These are phyloP conservation scores for Cytospora piceicola DNA, from an alignment of 2,329 filamentous ascomycete species.

Conservation along the genomic window DNA sequence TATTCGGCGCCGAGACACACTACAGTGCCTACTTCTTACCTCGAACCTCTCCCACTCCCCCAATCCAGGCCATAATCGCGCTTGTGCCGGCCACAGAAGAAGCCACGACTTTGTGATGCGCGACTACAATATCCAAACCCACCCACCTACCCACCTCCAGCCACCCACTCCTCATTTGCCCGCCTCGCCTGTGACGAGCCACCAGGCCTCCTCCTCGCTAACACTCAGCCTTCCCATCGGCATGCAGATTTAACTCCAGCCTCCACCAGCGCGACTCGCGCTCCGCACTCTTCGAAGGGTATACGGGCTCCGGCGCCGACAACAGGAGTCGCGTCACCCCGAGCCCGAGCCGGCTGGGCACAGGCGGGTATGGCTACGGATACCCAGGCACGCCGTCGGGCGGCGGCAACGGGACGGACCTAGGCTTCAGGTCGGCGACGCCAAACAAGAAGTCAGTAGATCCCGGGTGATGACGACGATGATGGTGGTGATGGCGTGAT, in stretches of 20 bases:
- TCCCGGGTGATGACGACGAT: too few species aligned
- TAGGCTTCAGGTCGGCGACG: constrained; percentile 67
- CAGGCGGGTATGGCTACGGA: constrained; percentile 56
- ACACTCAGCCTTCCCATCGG: neutral
- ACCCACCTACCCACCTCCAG: too few species aligned
- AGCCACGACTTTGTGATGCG: constrained; percentile 9
- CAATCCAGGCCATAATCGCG: neutral
- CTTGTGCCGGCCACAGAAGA: constrained; percentile 2
- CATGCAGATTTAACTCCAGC: constrained; percentile 47
- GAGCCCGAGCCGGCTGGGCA: constrained; percentile 45
- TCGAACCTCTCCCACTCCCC: neutral
- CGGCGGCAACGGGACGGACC: constrained; percentile 36
- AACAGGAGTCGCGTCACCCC: constrained; percentile 48
- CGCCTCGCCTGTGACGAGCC: neutral
- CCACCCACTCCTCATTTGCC: neutral
- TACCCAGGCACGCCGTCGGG: constrained; percentile 45
- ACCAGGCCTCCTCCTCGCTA: neutral
- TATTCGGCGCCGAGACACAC: neutral
- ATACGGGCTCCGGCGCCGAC: constrained; percentile 59
- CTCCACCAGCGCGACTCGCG: constrained; percentile 76
- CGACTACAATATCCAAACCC: neutral
- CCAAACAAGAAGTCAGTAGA: constrained; percentile 67
- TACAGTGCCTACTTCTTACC: neutral
- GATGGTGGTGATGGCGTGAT: neutral
- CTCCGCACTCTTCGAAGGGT: constrained; percentile 76